Evolutionary conservation across 2,329 filamentous ascomycete species (phyloP).

Genomic region (Ceratocystis destructans): DNA sequence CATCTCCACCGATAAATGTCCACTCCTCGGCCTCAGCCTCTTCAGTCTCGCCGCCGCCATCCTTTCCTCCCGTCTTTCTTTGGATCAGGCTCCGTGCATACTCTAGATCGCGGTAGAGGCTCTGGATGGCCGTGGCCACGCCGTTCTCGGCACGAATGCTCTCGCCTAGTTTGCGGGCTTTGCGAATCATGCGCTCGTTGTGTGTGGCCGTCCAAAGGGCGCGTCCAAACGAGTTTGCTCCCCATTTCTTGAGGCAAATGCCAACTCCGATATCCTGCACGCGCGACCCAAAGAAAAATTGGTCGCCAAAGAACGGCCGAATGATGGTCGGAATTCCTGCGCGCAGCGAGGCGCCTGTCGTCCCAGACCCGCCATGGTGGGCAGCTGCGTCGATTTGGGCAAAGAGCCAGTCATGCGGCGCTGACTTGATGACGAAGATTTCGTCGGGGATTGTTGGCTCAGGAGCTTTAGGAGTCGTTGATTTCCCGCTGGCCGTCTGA

Average conservation of each 20-base stretch:
- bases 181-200: conserved; percentile 79
- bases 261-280: conserved; percentile 91
- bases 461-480: conserved; percentile 32
- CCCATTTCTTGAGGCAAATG: conserved; percentile 76
- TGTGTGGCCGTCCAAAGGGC: conserved; percentile 87
- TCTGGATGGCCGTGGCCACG: conserved; percentile 79
- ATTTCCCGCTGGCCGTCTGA: conserved; percentile 31
- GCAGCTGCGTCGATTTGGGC: conserved; percentile 83
- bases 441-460: conserved; percentile 58
- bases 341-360: conserved; percentile 81
- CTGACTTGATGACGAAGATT: conserved; percentile 77
- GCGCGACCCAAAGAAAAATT: conserved; percentile 85
- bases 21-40: conserved; percentile 70
- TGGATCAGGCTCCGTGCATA: conserved; percentile 75
- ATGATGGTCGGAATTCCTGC: conserved; percentile 90
- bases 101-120: conserved; percentile 86
- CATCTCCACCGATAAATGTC: conserved; percentile 64
- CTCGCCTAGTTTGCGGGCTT: conserved; percentile 68
- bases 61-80: conserved; percentile 36
- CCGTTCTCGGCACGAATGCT: conserved; percentile 85
- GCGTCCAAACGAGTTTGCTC: conserved; percentile 68
- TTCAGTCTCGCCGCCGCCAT: conserved; percentile 34
- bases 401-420: conserved; percentile 95
- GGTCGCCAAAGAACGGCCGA: conserved; percentile 93
- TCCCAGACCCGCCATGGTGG: conserved; percentile 89